Evolutionary conservation across 176 grass and related monocot genomes (phyloP), one percentile per base, ranked within the genome.

Genomic region (Pontederia paniculata): DNA sequence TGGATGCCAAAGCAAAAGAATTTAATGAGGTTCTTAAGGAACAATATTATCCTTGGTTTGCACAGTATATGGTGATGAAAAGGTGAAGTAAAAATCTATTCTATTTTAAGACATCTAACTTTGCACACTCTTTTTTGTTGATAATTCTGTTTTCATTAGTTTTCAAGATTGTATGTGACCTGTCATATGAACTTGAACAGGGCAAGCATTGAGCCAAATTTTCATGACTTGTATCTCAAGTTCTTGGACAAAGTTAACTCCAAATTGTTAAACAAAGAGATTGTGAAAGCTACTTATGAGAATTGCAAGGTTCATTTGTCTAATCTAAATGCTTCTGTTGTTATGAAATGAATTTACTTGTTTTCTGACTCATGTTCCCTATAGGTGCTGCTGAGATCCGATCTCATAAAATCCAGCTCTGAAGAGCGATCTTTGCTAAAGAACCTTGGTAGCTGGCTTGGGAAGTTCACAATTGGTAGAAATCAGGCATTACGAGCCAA

Each of bases 31-130:
- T 89, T 52, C 57, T 86, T 23, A 82, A 73, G 51, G 86, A 89
- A 69, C 82, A 87, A 9, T 87, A 87, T 57, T 81, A 83, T 67
- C 86, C 79, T 64, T 96, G 91, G 91, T 89, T 96, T 74, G 91
- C 86, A 9, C 82, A 87, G 49, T 96, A 96, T 60, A 96, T 96
- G 85, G 85, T 96, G 55, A 96, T 96, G 91, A 96, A 96, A 81
- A 96, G 91, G 91, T 89, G 59, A 58, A 15, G 2, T 5, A 45
- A 25, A 63, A 50, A 31, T 54, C 13, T 5, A n/a, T 60, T 22
- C 44, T 52, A 44, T 70, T 23, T 57, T 68, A 45, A 59, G 52
- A 5, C 52, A 65, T 58, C 66, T 8, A 20, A 68, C 73, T 47
- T 42, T 60, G 45, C 49, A 45, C 43, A n/a, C n/a, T n/a, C 17